phyloP scores from a whole-genome alignment of 768 basidiomycete species.

The Lepiota venenata region DNA sequence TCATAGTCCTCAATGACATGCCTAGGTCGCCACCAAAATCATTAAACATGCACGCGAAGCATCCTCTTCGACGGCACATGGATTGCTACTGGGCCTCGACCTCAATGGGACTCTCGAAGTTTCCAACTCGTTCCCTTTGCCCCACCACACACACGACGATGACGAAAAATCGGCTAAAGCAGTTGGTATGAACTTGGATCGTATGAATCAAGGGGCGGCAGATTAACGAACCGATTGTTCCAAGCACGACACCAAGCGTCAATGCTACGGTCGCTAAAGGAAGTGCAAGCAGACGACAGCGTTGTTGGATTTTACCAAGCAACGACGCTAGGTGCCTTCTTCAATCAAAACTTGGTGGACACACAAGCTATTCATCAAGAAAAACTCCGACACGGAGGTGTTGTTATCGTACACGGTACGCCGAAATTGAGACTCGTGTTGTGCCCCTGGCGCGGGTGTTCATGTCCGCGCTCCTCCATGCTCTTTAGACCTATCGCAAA shows the following conservation, averaged over 20 bases:
- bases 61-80: slow-evolving; percentile 69
- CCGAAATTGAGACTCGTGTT: slow-evolving; percentile 8
- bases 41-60: slow-evolving; percentile 88
- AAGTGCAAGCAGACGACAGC: slow-evolving; percentile 88
- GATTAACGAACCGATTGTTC: slow-evolving; percentile 14
- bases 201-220: not conserved
- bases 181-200: slow-evolving; percentile 48
- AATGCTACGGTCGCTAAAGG: slow-evolving; percentile 85
- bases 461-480: slow-evolving; percentile 14
- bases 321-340: slow-evolving; percentile 81
- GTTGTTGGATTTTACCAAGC: slow-evolving; percentile 95
- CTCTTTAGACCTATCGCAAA: slow-evolving; percentile 68
- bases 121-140: slow-evolving; percentile 86
- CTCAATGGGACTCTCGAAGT: slow-evolving; percentile 89
- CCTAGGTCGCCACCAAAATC: slow-evolving; percentile 88
- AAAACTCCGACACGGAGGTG: slow-evolving; percentile 79
- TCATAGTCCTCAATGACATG: slow-evolving; percentile 6
- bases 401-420: slow-evolving; percentile 82
- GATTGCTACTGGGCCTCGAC: slow-evolving; percentile 87
- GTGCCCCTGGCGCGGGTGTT: slow-evolving; percentile 4
- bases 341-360: slow-evolving; percentile 76
- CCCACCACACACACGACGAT: slow-evolving; percentile 68
- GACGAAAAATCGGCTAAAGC: slow-evolving; percentile 80
- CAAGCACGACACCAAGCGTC: slow-evolving; percentile 80
- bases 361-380: slow-evolving; percentile 85